Evolutionary conservation across 176 grass and related monocot genomes (phyloP), one percentile per base, ranked within the genome.

Genomic region (Oryza meridionalis): DNA sequence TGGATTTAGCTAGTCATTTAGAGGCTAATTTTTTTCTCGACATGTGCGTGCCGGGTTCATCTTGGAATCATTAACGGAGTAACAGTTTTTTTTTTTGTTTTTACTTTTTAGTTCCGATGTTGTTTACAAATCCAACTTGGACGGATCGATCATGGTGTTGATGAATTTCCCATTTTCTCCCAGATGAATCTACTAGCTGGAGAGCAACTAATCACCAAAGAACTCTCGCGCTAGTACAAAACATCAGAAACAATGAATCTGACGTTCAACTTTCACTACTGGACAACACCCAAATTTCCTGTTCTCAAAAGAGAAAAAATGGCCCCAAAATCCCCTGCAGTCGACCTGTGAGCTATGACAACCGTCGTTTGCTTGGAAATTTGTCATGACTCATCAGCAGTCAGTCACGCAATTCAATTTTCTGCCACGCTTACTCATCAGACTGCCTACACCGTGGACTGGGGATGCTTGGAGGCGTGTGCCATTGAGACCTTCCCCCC

Each of bases 391-490:
- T 37, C 35, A 8, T 8, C 1, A 74, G 24, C 59, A 67, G 15
- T 4, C 50, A 15, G 17, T 45, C 25, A 61, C 26, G 24, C 70
- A 1, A 35, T 45, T 78, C 17, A 88, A 73, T 83, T 69, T n/a
- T 12, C 35, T 62, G 19, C 73, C 73, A 9, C 22, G 68, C 69
- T 16, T 22, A 40, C 12, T 26, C 3, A 15, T 5, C 51, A 59
- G 7, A 50, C 33, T 55, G 35, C 35, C 4, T 37, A 37, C 35
- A 37, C 35, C 35, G 35, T 37, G 35, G 35, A 37, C 35, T 14
- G 21, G 14, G 14, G 45, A 73, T 72, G 19, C 22, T 59, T 42
- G 75, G 75, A n/a, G 72, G 9, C 59, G 55, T 46, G 81, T 73
- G 86, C 61, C 62, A 25, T 43, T 35, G 75, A 67, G 43, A 27